Percentiles rank a stretch among this genome's conserved stretches.
Evolutionary conservation across 1,284 basidiomycete species (phyloP).

Genomic region (Ganoderma sp.): DNA sequence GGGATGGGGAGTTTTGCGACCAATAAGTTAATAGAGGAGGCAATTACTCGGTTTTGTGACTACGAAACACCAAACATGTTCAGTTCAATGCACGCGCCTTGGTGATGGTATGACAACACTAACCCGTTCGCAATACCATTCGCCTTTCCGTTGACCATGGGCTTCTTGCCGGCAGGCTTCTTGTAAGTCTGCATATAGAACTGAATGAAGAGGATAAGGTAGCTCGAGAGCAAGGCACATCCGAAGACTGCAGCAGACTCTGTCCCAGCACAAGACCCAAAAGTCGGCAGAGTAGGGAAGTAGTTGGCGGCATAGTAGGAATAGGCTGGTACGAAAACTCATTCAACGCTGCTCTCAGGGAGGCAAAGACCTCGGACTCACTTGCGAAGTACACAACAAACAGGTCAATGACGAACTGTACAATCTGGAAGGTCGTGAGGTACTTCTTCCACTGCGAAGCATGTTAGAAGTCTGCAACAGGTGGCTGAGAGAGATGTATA

Average conservation of each 20-base stretch:
- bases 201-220: conserved; percentile 91
- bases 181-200: conserved; percentile 88
- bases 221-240: conserved; percentile 86
- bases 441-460: conserved; percentile 90
- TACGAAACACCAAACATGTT: conserved; percentile 17
- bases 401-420: conserved; percentile 92
- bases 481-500: background rate
- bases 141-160: conserved; percentile 45
- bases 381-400: conserved; percentile 92
- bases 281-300: conserved; percentile 65
- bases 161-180: conserved; percentile 58
- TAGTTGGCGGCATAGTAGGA: conserved; percentile 79
- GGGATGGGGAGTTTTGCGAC: conserved; percentile 22
- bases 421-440: conserved; percentile 94
- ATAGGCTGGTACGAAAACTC: conserved; percentile 63
- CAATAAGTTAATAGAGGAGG: conserved; percentile 10
- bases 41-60: conserved; percentile 42
- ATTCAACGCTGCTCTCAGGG: conserved; percentile 19
- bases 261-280: conserved; percentile 87
- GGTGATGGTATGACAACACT: conserved; percentile 18
- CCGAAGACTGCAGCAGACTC: conserved; percentile 91
- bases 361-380: conserved; percentile 50
- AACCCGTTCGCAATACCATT: conserved; percentile 44
- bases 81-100: background rate
- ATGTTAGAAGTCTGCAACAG: conserved; percentile 7